A percentile compares a stretch with the other conserved stretches of the same genome.
phyloP scores from a whole-genome alignment of 257 asterid genomes.

The Scutellaria baicalensis region DNA sequence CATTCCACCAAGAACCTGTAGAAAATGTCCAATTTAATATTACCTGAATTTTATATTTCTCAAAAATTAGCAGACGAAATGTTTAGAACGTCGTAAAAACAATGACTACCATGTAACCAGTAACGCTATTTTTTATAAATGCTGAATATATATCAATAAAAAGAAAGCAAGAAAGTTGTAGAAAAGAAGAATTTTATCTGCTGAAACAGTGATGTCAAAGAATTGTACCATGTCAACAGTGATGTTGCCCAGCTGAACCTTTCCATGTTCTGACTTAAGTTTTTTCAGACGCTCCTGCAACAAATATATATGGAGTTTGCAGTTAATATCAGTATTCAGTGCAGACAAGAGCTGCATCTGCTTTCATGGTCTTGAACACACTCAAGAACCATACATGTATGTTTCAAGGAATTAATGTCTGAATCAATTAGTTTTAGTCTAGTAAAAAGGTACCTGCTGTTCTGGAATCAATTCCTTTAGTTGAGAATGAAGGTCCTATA shows the following conservation, averaged over 20 bases:
- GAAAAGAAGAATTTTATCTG: no score
- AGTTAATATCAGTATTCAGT: background rate
- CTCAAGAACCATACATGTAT: background rate
- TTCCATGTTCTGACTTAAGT: conserved; percentile 74
- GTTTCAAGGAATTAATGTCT: background rate
- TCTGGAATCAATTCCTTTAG: conserved; percentile 82
- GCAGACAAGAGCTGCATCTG: background rate
- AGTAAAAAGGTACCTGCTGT: conserved; percentile 51
- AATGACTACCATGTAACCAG: conserved; percentile 72
- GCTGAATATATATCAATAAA: no score
- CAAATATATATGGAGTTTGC: background rate
- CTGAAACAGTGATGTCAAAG: no score
- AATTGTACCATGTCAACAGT: conserved; percentile 52
- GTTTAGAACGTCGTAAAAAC: background rate
- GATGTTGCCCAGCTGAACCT: conserved; percentile 77
- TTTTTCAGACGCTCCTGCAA: conserved; percentile 76
- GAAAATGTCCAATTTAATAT: background rate
- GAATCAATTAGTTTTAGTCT: background rate
- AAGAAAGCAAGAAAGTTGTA: no score
- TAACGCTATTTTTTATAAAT: conserved; percentile 29
- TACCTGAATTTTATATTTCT: background rate
- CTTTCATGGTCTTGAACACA: background rate
- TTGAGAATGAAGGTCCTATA: conserved; percentile 78
- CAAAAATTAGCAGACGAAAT: background rate
- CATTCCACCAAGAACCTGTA: conserved; percentile 98